These are phyloP conservation scores for Fomitopsis palustris DNA, from an alignment of 1,284 basidiomycete genomes.

Conservation along the genomic window DNA sequence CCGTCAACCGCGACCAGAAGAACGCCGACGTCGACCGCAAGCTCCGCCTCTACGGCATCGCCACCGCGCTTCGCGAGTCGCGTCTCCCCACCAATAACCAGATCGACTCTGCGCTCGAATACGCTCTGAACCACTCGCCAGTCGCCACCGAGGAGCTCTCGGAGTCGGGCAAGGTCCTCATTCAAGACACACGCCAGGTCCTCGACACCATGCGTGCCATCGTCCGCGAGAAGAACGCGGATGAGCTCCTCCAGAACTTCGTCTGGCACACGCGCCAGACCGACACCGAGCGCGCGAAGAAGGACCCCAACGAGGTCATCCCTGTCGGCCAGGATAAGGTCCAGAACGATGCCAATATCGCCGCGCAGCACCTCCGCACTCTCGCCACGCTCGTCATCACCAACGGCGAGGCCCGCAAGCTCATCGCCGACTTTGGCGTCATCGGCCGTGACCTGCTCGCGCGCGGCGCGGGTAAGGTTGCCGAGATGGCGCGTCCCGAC, in stretches of 20 bases:
- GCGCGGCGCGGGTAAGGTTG: slow-evolving; percentile 71
- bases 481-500: slow-evolving; percentile 67
- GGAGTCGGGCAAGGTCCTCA: slow-evolving; percentile 70
- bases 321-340: slow-evolving; percentile 55
- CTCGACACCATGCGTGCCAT: slow-evolving; percentile 67
- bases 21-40: slow-evolving; percentile 65
- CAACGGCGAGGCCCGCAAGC: slow-evolving; percentile 90
- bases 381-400: slow-evolving; percentile 81
- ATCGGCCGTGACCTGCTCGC: slow-evolving; percentile 88
- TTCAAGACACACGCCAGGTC: slow-evolving; percentile 72
- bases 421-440: slow-evolving; percentile 76
- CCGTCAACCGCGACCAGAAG: slow-evolving; percentile 49
- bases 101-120: slow-evolving; percentile 70
- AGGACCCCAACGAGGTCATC: slow-evolving; percentile 39
- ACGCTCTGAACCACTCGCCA: slow-evolving; percentile 64
- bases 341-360: slow-evolving; percentile 57
- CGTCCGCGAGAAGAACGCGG: slow-evolving; percentile 81
- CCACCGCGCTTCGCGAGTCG: slow-evolving; percentile 76
- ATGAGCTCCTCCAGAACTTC: slow-evolving; percentile 88
- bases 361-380: slow-evolving; percentile 80
- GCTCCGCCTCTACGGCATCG: slow-evolving; percentile 70
- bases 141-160: slow-evolving; percentile 68
- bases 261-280: slow-evolving; percentile 71
- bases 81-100: slow-evolving; percentile 80
- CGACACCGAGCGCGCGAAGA: slow-evolving; percentile 41